Evolutionary conservation across 208 protist species (phyloP), one percentile per base, ranked within the genome.

Genomic region (Crithidia mellificae): DNA sequence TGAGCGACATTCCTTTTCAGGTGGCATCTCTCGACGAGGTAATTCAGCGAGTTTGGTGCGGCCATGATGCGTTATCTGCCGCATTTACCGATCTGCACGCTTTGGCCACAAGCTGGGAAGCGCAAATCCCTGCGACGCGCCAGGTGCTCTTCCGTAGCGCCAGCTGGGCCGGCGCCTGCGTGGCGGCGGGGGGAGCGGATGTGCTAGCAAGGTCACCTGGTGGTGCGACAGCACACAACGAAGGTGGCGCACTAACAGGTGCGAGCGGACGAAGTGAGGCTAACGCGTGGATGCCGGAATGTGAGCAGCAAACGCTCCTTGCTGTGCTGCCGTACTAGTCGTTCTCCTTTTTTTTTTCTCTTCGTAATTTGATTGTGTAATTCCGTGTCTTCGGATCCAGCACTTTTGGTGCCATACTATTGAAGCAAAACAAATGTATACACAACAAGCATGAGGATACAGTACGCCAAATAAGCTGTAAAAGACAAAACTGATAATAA

Each of bases 151-250:
- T 76, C 12, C 63, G 70, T 14, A 29, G 55, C 29, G 25, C 63
- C 9, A 46, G 63, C 41, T 76, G 70, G 70, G 63, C 50, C 3
- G 70, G 70, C 0, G 70, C 63, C 17, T 76, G 63, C 27, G 70
- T 76, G 0, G 62, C 70, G 0, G 70, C 70, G 70, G 64, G 4
- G 47, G 66, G 5, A 15, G 63, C 7, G 63, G 57, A 11, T 41
- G 34, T 38, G 32, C 63, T 44, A 17, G 20, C 62, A 1, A 9
- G 8, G n/a, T 4, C 30, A 2, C 12, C 53, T 4, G 57, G 38
- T 2, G 32, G 24, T 17, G 50, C 8, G 36, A n/a, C 53, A 39
- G 51, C 25, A 3, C 8, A 30, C 15, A 34, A 7, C 11, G 20
- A 9, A 14, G 7, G 1, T 17, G 22, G 5, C 15, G 19, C 14